Base-by-base conservation (phyloP, 2,329 filamentous ascomycete species). In the Cytospora piceicola region DNA sequence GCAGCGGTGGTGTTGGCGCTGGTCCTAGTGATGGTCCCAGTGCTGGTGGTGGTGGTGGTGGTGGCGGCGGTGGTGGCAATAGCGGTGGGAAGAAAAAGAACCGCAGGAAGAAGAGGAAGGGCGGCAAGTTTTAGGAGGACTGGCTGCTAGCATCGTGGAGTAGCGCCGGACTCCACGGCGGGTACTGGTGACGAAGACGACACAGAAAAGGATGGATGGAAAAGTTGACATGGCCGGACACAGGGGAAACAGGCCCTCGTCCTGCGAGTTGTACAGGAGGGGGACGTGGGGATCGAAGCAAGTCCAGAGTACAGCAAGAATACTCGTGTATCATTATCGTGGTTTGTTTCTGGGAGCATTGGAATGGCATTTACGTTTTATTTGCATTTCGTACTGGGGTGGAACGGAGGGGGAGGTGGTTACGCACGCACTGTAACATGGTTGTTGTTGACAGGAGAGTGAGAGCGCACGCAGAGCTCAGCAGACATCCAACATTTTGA, bases 91-190 rank as follows among this genome's bases (percentile, higher is more conserved):
- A 77, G 71, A 77, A 77, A 69, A 78, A 77, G 69, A 78, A 76
- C 63, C 73, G 76, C 34, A 71, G 76, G 54, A 79, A 77, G 72
- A 79, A 79, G 72, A 75, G 75, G 64, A 78, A 75, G 64, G 72
- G 73, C 36, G 71, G 73, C 34, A 76, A 74, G 67, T 74, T 70
- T 2, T 74, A 73, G 70, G 65, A 55, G 29, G 58, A 49, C 62
- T 63, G 54, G 67, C 46, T 58, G 49, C 24, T 46, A 34, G 36
- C 34, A 24, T 49, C n/a, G 22, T 24, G 46, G 46, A 12, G 46
- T 49, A 49, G n/a, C n/a, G 46, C 11, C 9, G 46, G 46, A 24
- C n/a, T 24, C 20, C 46, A 8, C 24, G 46, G 46, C n/a, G 46
- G 46, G n/a, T 24, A 22, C 22, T 24, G 46, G 22, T 24, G 46